phyloP scores from a whole-genome alignment of 164 flowering plant species.

The Warburgia ugandensis region DNA sequence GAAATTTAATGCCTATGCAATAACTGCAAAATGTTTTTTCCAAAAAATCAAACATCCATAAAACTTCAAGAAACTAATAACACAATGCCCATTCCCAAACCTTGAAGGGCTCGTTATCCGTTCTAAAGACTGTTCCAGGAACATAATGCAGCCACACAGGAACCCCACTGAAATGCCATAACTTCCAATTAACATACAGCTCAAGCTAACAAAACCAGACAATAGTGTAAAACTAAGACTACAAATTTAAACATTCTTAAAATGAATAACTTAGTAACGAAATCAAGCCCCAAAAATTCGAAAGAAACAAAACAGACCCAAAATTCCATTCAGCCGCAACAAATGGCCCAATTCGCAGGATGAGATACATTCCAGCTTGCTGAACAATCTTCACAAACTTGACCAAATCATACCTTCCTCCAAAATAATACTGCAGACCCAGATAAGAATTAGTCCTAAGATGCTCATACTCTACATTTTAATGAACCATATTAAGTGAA shows the following conservation, averaged over 20 bases:
- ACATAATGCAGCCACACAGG: conserved; percentile 98
- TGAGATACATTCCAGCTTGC: conserved; percentile 66
- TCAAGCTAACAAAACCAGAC: background rate
- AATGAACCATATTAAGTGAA: too few relatives aligned
- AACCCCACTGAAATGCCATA: conserved; percentile 52
- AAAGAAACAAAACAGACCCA: conserved; percentile 39
- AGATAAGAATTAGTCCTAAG: background rate
- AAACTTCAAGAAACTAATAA: background rate
- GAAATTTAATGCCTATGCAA: background rate
- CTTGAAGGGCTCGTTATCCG: conserved; percentile 75
- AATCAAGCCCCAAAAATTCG: background rate
- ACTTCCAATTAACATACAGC: background rate
- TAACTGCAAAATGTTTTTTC: background rate
- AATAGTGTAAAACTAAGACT: background rate
- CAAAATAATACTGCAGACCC: conserved; percentile 64
- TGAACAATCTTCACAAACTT: conserved; percentile 85
- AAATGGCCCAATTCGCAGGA: conserved; percentile 90
- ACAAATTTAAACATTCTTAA: background rate
- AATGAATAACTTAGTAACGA: background rate
- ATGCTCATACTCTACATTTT: too few relatives aligned
- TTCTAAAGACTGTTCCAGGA: conserved; percentile 75
- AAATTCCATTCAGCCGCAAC: conserved; percentile 97
- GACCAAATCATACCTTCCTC: conserved; percentile 72
- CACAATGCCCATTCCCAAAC: conserved; percentile 23
- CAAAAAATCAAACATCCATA: too few relatives aligned